phyloP scores from a whole-genome alignment of 495 filamentous ascomycete species.

The Talaromyces liani region DNA sequence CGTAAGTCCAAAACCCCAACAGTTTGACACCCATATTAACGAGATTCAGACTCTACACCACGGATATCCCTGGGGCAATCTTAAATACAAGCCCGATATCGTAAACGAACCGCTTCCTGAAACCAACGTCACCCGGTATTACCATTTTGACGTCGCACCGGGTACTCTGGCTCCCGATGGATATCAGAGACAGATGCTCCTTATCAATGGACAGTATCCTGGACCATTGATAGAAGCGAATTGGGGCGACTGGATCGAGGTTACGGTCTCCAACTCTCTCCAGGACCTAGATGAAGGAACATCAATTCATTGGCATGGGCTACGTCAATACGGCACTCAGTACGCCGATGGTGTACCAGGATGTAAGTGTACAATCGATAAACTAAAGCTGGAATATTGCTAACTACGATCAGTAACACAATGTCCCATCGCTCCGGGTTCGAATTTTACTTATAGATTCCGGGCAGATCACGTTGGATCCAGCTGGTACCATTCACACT shows the following conservation, averaged over 20 bases:
- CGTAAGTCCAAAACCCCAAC: too few relatives aligned
- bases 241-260: conserved; percentile 34
- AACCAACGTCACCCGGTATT: not conserved
- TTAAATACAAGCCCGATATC: too few relatives aligned
- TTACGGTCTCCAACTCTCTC: conserved; percentile 10
- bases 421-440: conserved; percentile 22
- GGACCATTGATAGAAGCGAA: too few relatives aligned
- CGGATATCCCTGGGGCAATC: too few relatives aligned
- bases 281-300: conserved; percentile 28
- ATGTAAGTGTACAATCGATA: conserved; percentile 9
- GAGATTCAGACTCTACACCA: too few relatives aligned
- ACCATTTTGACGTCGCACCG: not conserved
- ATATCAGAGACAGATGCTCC: conserved; percentile 26
- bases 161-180: conserved; percentile 40
- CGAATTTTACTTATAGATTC: conserved; percentile 46
- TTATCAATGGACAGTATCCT: conserved; percentile 32
- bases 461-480: conserved; percentile 47
- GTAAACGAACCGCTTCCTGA: too few relatives aligned
- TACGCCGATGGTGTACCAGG: conserved; percentile 8
- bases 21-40: too few relatives aligned
- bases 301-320: too few relatives aligned
- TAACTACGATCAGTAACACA: conserved; percentile 9
- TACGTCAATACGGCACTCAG: conserved; percentile 18
- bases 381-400: too few relatives aligned
- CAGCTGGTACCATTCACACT: conserved; percentile 58